A percentile compares a stretch with the other conserved stretches of the same genome.
Conservation (phyloP, 148 eudicot species). For the Linanthus parryae region DNA sequence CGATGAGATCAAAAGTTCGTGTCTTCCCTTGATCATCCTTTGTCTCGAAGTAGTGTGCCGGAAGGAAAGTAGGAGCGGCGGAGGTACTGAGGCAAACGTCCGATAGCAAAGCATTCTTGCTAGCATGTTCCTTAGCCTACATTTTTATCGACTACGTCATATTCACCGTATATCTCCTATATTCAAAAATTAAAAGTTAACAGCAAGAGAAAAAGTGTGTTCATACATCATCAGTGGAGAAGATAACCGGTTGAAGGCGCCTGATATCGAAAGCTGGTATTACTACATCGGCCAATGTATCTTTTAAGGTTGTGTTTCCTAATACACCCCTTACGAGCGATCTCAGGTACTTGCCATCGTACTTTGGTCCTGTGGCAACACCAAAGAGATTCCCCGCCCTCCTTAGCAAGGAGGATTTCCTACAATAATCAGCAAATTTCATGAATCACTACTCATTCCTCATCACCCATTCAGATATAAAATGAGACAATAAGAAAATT, state of each 20-base stretch:
- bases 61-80: slow-evolving; percentile 43
- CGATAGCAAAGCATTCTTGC: slow-evolving; percentile 28
- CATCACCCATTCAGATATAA: slow-evolving; percentile 1
- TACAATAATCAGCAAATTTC: no score
- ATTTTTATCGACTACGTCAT: no score
- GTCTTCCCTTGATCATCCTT: slow-evolving; percentile 17
- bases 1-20: slow-evolving; percentile 35
- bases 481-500: neutral
- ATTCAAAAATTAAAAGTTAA: no score
- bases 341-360: slow-evolving; percentile 36
- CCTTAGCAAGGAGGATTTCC: no score
- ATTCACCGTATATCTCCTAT: no score
- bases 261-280: slow-evolving; percentile 39
- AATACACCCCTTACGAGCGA: slow-evolving; percentile 9
- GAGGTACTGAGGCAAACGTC: slow-evolving; percentile 42
- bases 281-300: slow-evolving; percentile 31
- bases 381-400: slow-evolving; percentile 9
- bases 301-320: slow-evolving; percentile 17
- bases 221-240: slow-evolving; percentile 30
- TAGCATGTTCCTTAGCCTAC: slow-evolving; percentile 18
- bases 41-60: slow-evolving; percentile 40
- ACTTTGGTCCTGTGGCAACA: slow-evolving; percentile 20
- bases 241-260: slow-evolving; percentile 31
- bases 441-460: no score
- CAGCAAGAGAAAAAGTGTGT: neutral